Evolutionary conservation across 78 protist species (phyloP), one percentile per base, ranked within the genome.

Genomic region (Corallochytrium limacisporum): DNA sequence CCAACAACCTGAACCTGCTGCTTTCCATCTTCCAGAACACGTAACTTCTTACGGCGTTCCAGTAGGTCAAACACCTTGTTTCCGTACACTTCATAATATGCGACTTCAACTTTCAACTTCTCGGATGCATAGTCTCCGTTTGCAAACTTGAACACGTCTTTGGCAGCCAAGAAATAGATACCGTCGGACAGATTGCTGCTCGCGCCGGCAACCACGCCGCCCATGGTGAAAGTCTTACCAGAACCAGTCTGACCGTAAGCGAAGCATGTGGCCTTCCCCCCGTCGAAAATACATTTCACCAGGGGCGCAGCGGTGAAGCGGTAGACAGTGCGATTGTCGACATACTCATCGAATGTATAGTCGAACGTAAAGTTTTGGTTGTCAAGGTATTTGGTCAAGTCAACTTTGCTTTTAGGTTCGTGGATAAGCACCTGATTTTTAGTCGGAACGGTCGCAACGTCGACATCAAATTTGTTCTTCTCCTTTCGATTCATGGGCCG

Each of bases 161-260:
- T n/a, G 18, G 87, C 87, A 0, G 91, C 91, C 61, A 85, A 44
- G 8, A 78, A 76, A 40, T 85, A 83, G 32, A 91, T 16, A 46
- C 81, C 89, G 37, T 78, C n/a, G n/a, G n/a, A n/a, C n/a, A n/a
- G n/a, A n/a, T n/a, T n/a, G n/a, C n/a, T n/a, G n/a, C n/a, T 74
- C 12, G 35, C 57, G 46, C 72, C 87, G 42, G 69, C 71, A 5
- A 31, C 59, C 32, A 31, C 60, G 0, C 89, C 89, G 43, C 83
- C 61, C 94, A 87, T 87, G 20, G 94, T 89, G 78, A 44, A 31
- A 39, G 89, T 81, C 72, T 81, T 81, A 18, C 91, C 91, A 20
- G 87, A 70, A 33, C 91, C 91, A 4, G 93, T 87, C 67, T 93
- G 98, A 6, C 98, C 98, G 68, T 87, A 93, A 20, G 95, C 94